Evolutionary conservation across 2,329 filamentous ascomycete species (phyloP).

Genomic region (Ophiocordyceps polyrhachis-furcata): DNA sequence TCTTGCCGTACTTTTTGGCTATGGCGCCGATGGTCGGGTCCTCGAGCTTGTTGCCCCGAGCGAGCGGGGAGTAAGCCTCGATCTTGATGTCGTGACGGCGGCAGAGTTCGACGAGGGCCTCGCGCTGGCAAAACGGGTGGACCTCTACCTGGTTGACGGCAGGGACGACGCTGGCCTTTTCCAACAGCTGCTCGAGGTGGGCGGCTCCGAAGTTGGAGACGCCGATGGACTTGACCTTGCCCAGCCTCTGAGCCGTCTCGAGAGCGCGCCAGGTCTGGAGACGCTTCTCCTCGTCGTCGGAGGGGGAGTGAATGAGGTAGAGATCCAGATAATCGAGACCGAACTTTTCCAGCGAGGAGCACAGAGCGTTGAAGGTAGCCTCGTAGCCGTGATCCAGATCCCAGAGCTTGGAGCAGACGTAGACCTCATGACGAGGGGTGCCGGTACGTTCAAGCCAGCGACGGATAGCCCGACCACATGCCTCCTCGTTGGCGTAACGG

Average conservation of each 20-base stretch:
- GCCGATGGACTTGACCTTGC: constrained; percentile 50
- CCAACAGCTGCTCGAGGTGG: constrained; percentile 38
- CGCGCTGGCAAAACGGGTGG: constrained; percentile 55
- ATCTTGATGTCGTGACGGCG: constrained; percentile 35
- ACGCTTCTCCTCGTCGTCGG: constrained; percentile 49
- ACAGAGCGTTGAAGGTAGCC: constrained; percentile 37
- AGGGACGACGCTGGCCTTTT: constrained; percentile 39
- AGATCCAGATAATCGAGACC: constrained; percentile 55
- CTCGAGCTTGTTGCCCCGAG: constrained; percentile 23
- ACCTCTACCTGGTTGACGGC: constrained; percentile 66
- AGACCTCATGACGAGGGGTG: constrained; percentile 47
- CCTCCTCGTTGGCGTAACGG: constrained; percentile 45
- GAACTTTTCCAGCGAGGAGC: constrained; percentile 47
- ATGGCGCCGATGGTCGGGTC: constrained; percentile 42
- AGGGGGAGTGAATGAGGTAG: constrained; percentile 44
- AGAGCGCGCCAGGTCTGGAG: constrained; percentile 57
- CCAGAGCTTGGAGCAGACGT: constrained; percentile 53
- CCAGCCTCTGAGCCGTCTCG: constrained; percentile 44
- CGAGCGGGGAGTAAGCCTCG: constrained; percentile 35
- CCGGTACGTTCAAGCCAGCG: constrained; percentile 46
- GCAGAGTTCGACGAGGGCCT: constrained; percentile 36
- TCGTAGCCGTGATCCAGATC: constrained; percentile 21
- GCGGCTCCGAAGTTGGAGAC: constrained; percentile 60
- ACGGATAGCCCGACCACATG: constrained; percentile 52
- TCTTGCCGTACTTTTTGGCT: constrained; percentile 50